These are phyloP conservation scores for Trametes polyzona DNA, from an alignment of 1,284 basidiomycete species.

Conservation along the genomic window DNA sequence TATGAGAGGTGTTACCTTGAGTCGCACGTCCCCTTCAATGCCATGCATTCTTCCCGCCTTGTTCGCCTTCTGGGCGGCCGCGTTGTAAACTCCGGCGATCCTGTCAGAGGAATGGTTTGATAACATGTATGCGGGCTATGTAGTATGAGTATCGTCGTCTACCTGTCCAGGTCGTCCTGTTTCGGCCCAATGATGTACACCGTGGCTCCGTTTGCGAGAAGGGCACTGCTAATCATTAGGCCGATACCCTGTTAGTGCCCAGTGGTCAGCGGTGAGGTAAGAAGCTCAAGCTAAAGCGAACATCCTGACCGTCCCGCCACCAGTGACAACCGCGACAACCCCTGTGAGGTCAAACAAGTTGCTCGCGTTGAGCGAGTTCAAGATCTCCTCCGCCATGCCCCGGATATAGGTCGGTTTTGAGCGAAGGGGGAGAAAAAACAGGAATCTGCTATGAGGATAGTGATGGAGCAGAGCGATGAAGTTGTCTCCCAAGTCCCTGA, in stretches of 20 bases:
- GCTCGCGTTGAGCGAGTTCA: conserved; percentile 42
- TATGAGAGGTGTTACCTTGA: conserved; percentile 42
- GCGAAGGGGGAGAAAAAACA: background rate
- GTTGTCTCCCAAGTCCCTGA: too few relatives aligned
- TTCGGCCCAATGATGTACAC: conserved; percentile 53
- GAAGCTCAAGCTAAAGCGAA: too few relatives aligned
- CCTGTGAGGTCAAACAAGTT: conserved; percentile 49
- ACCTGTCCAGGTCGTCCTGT: conserved; percentile 48
- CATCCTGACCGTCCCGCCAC: conserved; percentile 48
- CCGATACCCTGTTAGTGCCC: conserved; percentile 46
- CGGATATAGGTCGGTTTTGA: background rate
- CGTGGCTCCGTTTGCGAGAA: conserved; percentile 53
- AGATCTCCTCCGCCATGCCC: conserved; percentile 43
- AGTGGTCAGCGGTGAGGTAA: background rate
- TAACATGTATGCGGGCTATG: background rate
- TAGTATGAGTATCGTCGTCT: conserved; percentile 1
- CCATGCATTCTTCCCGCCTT: conserved; percentile 45
- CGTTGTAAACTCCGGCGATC: conserved; percentile 43
- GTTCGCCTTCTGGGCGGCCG: conserved; percentile 38
- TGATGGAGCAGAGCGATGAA: too few relatives aligned
- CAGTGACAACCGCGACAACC: conserved; percentile 52
- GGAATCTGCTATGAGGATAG: too few relatives aligned
- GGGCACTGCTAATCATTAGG: conserved; percentile 49
- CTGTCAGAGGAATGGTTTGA: conserved; percentile 24
- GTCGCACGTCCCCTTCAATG: conserved; percentile 49